Evolutionary conservation across 768 basidiomycete genomes (phyloP), one percentile per base, ranked within the genome.

Genomic region (Leccinellum luteum): DNA sequence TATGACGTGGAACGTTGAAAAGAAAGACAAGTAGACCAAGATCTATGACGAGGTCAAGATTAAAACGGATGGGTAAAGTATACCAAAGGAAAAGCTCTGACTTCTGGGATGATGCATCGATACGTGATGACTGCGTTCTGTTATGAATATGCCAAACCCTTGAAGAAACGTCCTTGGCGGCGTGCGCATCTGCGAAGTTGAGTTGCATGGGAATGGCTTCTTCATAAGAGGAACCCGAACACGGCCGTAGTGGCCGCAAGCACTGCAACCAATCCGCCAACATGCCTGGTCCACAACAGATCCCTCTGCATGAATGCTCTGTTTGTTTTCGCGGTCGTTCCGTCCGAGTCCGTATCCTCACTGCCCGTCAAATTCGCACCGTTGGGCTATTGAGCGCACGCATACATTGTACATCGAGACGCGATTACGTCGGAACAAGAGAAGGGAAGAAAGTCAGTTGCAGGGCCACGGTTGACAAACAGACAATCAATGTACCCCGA

Each of bases 341-440:
- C 32, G 0, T 21, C 25, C 10, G 65, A 51, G 31, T 55, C 44
- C 25, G 63, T 50, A 25, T 60, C 62, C 14, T 64, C 48, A n/a
- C 74, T 71, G 7, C 80, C 81, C 10, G 87, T 89, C 51, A 89
- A 67, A 62, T 88, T 88, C 34, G 81, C 83, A 48, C 86, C 86
- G 60, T 89, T 88, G 1, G 87, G 81, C 81, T 87, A 56, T 28
- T 34, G 6, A 73, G 6, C 17, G 1, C 30, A 27, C 8, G 25
- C 25, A 17, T n/a, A 14, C 4, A 25, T 25, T 21, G n/a, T 21
- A 43, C 43, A 5, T 19, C 9, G 13, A 4, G 25, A 5, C 19
- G 21, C 6, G 23, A 35, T 17, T 21, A 25, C 13, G 6, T 19
- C 34, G 15, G 38, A 30, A 7, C 10, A 30, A 52, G 28, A 3